These are phyloP conservation scores for Colletotrichum tabaci DNA, from an alignment of 2,329 filamentous ascomycete genomes.

Conservation along the genomic window DNA sequence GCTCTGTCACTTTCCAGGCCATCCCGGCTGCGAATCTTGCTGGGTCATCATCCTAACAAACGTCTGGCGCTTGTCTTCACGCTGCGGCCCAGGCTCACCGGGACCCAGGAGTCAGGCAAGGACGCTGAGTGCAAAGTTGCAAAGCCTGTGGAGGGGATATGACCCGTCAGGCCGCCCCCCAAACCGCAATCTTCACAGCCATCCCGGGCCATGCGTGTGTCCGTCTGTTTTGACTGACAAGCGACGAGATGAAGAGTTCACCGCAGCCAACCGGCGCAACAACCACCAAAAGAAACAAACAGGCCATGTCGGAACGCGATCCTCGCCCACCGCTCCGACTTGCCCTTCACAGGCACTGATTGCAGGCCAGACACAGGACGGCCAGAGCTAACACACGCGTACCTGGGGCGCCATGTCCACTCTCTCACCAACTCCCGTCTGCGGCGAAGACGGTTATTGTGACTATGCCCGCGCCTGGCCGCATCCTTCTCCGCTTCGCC, in stretches of 20 bases:
- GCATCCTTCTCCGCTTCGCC: neutral
- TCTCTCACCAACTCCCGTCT: conserved; percentile 14
- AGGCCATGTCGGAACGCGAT: neutral
- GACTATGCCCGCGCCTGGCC: conserved; percentile 14
- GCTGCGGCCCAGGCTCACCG: conserved; percentile 1
- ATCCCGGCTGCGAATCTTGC: neutral
- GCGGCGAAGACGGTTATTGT: conserved; percentile 8
- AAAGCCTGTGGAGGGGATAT: conserved; percentile 8
- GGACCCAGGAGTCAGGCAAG: neutral
- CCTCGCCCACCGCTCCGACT: neutral
- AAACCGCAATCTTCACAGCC: neutral
- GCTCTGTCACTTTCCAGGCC: neutral
- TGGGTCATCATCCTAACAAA: neutral
- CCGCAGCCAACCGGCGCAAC: neutral
- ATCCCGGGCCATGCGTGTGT: neutral
- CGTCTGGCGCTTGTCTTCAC: neutral
- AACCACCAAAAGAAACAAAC: neutral
- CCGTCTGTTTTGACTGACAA: neutral
- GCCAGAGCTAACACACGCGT: neutral
- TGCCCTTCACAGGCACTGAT: neutral
- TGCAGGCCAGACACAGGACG: neutral
- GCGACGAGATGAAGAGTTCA: neutral
- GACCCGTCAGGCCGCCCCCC: neutral
- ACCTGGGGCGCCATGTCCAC: neutral
- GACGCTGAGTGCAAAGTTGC: conserved; percentile 15